These are phyloP conservation scores for Diospyros lotus DNA, from an alignment of 148 eudicot genomes.

Conservation along the genomic window DNA sequence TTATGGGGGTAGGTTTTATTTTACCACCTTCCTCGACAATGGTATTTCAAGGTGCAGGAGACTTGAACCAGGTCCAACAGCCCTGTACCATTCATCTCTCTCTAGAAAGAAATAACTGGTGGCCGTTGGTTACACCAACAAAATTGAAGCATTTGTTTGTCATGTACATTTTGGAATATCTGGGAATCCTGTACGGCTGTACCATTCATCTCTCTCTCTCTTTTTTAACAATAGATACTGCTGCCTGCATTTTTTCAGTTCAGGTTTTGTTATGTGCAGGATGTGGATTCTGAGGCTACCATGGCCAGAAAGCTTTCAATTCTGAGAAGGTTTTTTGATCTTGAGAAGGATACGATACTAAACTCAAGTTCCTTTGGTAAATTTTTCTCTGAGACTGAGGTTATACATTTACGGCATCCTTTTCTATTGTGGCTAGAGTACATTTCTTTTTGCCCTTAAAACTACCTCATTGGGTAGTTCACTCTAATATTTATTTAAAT, in stretches of 20 bases:
- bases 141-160: neutral
- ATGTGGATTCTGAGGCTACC: constrained; percentile 88
- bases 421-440: neutral
- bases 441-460: neutral
- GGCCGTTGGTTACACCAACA: neutral
- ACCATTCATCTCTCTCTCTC: neutral
- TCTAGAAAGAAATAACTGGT: neutral
- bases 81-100: no score
- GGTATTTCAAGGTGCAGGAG: neutral
- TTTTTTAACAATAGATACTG: neutral
- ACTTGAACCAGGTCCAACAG: neutral
- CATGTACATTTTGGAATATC: neutral
- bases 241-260: neutral
- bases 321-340: constrained; percentile 66
- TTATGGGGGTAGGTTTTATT: neutral
- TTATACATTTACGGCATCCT: constrained; percentile 14
- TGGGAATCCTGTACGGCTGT: neutral
- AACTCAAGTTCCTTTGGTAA: constrained; percentile 60
- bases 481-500: neutral
- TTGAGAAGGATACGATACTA: constrained; percentile 66
- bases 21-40: neutral
- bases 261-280: constrained; percentile 37
- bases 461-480: neutral
- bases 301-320: constrained; percentile 81
- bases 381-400: constrained; percentile 82